A percentile compares a stretch with the other conserved stretches of the same genome.
phyloP scores from a whole-genome alignment of 176 grass and related monocot genomes.

The Eragrostis curvula region DNA sequence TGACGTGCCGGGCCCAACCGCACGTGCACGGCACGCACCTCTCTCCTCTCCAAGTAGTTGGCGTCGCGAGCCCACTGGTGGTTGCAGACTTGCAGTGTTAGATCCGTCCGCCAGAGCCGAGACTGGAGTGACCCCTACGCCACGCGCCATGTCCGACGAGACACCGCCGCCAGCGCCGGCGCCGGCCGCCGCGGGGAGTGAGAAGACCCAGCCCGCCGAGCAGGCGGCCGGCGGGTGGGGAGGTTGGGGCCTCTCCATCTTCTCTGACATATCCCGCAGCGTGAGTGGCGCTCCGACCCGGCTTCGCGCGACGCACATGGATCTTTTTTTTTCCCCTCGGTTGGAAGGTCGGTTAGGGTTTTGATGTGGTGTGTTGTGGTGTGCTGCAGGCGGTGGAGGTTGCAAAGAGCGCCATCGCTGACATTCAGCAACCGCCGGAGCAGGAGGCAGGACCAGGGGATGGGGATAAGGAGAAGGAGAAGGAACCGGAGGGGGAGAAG shows the following conservation, averaged over 20 bases:
- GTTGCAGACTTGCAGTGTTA: conserved; percentile 42
- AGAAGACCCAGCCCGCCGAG: conserved; percentile 26
- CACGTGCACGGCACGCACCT: conserved; percentile 17
- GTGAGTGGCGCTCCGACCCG: conserved; percentile 49
- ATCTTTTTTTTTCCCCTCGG: neutral
- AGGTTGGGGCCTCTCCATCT: conserved; percentile 89
- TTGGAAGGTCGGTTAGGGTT: conserved; percentile 31
- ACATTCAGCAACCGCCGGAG: conserved; percentile 62
- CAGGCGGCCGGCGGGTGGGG: conserved; percentile 72
- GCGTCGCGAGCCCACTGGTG: neutral
- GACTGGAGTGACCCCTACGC: conserved; percentile 31
- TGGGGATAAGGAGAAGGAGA: conserved; percentile 29
- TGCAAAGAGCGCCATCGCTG: conserved; percentile 76
- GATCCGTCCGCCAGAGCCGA: conserved; percentile 44
- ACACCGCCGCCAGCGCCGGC: conserved; percentile 13
- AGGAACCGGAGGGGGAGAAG: conserved; percentile 17
- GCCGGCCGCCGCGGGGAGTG: neutral
- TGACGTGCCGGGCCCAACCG: neutral
- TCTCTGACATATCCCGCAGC: conserved; percentile 92
- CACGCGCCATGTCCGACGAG: conserved; percentile 62
- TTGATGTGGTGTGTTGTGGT: conserved; percentile 29
- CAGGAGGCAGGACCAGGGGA: conserved; percentile 28
- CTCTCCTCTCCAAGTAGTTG: neutral
- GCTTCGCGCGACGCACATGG: neutral
- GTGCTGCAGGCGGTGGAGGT: conserved; percentile 81